A percentile compares a stretch with the other conserved stretches of the same genome.
These are phyloP conservation scores for Scleroderma bovista DNA, from an alignment of 768 basidiomycete species.

Conservation along the genomic window DNA sequence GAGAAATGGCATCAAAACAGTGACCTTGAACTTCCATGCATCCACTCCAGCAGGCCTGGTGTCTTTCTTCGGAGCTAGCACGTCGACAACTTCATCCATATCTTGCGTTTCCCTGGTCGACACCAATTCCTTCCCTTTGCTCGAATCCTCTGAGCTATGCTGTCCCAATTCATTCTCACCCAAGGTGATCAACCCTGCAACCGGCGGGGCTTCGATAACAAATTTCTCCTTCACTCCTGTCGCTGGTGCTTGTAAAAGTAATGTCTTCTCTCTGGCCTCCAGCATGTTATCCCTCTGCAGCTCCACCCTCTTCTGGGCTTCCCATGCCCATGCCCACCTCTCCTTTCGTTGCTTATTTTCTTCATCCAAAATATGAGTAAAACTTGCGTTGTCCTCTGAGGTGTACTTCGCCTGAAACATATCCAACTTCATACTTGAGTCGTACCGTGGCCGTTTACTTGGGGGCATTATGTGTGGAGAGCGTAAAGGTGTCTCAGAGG, in stretches of 20 bases:
- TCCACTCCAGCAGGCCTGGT: conserved; percentile 67
- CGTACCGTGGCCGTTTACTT: conserved; percentile 53
- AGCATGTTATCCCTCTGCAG: conserved; percentile 58
- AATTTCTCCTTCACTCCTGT: conserved; percentile 66
- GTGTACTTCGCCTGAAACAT: conserved; percentile 89
- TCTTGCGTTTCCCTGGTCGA: conserved; percentile 12
- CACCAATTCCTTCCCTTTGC: conserved; percentile 12
- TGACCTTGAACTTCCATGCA: conserved; percentile 78
- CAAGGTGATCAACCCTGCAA: conserved; percentile 48
- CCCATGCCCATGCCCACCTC: conserved; percentile 90
- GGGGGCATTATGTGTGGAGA: conserved; percentile 40
- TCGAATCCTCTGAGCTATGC: conserved; percentile 27
- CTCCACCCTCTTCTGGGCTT: conserved; percentile 80
- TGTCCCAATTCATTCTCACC: conserved; percentile 12
- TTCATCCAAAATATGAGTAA: conserved; percentile 84
- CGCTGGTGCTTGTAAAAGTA: conserved; percentile 62
- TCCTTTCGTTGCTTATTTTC: conserved; percentile 83
- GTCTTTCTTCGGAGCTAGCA: conserved; percentile 78
- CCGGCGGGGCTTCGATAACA: conserved; percentile 52
- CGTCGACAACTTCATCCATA: conserved; percentile 44
- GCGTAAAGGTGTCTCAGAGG: conserved; percentile 63
- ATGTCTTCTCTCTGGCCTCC: conserved; percentile 60
- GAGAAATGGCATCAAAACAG: conserved; percentile 7
- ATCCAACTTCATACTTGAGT: conserved; percentile 67
- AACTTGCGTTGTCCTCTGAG: conserved; percentile 96